Evolutionary conservation across 2,329 filamentous ascomycete genomes (phyloP).

Genomic region (Diaporthe destruens): DNA sequence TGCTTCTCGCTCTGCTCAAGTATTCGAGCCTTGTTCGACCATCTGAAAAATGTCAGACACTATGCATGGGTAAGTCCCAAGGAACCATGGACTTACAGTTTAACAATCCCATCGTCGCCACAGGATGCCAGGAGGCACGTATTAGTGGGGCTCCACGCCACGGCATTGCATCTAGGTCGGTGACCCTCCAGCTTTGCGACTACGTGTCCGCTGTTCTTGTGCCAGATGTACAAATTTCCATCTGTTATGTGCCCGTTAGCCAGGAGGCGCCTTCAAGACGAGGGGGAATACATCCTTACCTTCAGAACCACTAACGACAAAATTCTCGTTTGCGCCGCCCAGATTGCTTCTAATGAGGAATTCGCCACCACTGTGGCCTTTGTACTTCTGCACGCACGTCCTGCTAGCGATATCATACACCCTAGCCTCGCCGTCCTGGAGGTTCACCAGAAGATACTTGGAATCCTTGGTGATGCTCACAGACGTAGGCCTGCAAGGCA

Average conservation of each 20-base stretch:
- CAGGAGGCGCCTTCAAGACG: background rate
- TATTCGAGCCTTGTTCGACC: constrained; percentile 54
- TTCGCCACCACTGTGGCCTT: constrained; percentile 79
- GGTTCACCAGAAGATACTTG: constrained; percentile 84
- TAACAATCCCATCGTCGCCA: constrained; percentile 86
- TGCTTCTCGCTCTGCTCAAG: constrained; percentile 34
- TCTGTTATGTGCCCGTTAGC: constrained; percentile 53
- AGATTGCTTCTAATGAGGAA: constrained; percentile 87
- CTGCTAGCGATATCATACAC: constrained; percentile 82
- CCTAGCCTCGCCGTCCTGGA: constrained; percentile 80
- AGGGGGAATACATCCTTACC: constrained; percentile 62
- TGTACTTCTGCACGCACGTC: constrained; percentile 79
- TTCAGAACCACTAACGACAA: constrained; percentile 92
- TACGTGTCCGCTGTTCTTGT: constrained; percentile 82
- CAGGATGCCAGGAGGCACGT: constrained; percentile 89
- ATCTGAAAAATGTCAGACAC: constrained; percentile 45
- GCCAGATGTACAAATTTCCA: constrained; percentile 86
- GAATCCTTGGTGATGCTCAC: constrained; percentile 86
- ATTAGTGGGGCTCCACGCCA: constrained; percentile 88
- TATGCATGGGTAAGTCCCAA: background rate
- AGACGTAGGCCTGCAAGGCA: constrained; percentile 78
- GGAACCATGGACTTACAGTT: constrained; percentile 74
- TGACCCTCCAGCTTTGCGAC: constrained; percentile 85
- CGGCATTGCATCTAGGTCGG: constrained; percentile 82
- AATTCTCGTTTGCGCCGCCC: constrained; percentile 91